These are phyloP conservation scores for Penicillium sp. DNA, from an alignment of 2,329 filamentous ascomycete species.

Conservation along the genomic window DNA sequence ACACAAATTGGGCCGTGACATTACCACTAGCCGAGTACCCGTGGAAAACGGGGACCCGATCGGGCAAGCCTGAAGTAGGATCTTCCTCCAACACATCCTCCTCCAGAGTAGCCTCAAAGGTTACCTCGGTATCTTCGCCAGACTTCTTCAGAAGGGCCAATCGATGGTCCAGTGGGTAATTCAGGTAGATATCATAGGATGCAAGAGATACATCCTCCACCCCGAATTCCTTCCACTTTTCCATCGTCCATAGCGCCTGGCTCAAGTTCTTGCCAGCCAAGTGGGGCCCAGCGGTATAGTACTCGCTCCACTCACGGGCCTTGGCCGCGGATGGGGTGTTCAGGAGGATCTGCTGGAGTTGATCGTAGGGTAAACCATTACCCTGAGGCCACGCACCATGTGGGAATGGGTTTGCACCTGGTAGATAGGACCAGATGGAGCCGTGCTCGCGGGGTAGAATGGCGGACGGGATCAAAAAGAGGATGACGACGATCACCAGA, in stretches of 20 bases:
- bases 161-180: conserved; percentile 73
- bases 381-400: conserved; percentile 47
- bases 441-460: conserved; percentile 45
- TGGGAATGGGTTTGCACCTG: conserved; percentile 44
- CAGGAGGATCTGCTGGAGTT: conserved; percentile 59
- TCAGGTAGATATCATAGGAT: conserved; percentile 76
- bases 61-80: conserved; percentile 69
- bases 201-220: conserved; percentile 61
- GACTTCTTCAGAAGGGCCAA: conserved; percentile 65
- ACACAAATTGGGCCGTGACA: conserved; percentile 84
- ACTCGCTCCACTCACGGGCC: conserved; percentile 72
- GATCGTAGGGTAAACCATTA: conserved; percentile 55
- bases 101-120: conserved; percentile 78
- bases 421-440: conserved; percentile 45
- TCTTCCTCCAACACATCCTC: conserved; percentile 87
- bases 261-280: conserved; percentile 77
- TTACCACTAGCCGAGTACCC: conserved; percentile 93
- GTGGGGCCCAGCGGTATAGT: conserved; percentile 77
- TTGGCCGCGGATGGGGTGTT: conserved; percentile 59
- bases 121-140: conserved; percentile 54
- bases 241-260: conserved; percentile 75
- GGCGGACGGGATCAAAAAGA: conserved; percentile 48
- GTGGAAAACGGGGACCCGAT: conserved; percentile 87
- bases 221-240: conserved; percentile 74
- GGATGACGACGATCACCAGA: conserved; percentile 43